Base-by-base conservation (phyloP, 2,329 filamentous ascomycete genomes). In the Sphaerulina vaccinii region DNA sequence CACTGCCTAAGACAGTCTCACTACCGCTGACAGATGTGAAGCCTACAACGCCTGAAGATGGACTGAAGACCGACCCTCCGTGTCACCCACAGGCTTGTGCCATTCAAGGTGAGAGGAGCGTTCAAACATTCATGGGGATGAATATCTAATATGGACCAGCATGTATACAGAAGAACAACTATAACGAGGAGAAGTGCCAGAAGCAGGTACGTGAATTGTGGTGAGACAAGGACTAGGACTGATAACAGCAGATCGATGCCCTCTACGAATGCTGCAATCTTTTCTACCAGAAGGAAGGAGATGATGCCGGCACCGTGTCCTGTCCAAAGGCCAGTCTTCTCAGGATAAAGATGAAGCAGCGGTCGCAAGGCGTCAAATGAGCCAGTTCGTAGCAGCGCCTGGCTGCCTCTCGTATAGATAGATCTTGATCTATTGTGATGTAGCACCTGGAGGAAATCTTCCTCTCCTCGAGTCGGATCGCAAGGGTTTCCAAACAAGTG, bases 241-340 rank as follows among this genome's bases (percentile, higher is more conserved):
- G 36, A 39, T 13, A 11, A 13, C 5, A 70, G 74, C 15, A 90
- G 65, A 81, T 99, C 51, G 85, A 92, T 68, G 88, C 90, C 2
- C 75, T 99, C 19, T 99, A 97, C 71, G 86, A 93, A 62, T 99
- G 93, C 73, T 99, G 93, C 71, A 85, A 91, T 65, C 80, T 82
- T 10, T 96, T 97, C 69, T 97, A 99, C 72, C 75, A 85, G 62
- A 79, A 81, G 51, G 81, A 88, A 54, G 91, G 93, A 13, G 85
- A 95, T 50, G 73, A 83, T 19, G 90, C 88, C 24, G 83, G 79
- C 36, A 87, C 86, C 2, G 82, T 85, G 16, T 93, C 88, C 74
- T 99, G 93, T 67, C 93, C 93, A 0, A 92, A 92, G 68, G 82
- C 88, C 6, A 81, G 78, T 59, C 75, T 96, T 51, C 75, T 99